Evolutionary conservation across 1,284 basidiomycete genomes (phyloP), one percentile per base, ranked within the genome.

Genomic region (Leccinum griseonigrum): DNA sequence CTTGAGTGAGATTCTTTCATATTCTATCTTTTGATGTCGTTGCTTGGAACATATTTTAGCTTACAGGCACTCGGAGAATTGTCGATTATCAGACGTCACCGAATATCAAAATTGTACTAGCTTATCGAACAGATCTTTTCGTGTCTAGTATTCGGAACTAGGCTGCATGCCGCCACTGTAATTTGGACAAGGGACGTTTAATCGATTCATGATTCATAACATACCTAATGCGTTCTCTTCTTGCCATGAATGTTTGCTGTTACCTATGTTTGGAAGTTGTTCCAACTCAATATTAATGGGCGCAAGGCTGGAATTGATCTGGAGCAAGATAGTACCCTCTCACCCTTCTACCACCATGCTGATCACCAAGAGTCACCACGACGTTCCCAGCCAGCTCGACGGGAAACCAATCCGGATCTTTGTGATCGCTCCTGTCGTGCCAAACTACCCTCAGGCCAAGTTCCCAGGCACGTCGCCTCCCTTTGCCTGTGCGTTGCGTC

Each of bases 371-470:
- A 86, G 87, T 9, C 85, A 85, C 75, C 80, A 89, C 70, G 93
- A 96, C 71, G 75, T 96, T 3, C 84, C 86, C 29, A 87, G 89
- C 48, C 85, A 83, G 60, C 83, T 90, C 63, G 83, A 87, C 65
- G 85, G 85, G 6, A 82, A 82, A 9, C 86, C 88, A 1, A 90
- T 95, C 66, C 82, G 93, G 63, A 87, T 97, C 62, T 91, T 86
- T 68, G 80, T 94, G 48, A 86, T 94, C 64, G 81, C 87, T 11
- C 92, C 92, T 26, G 80, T 77, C 53, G 72, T 91, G 16, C 83
- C 86, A 14, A 80, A 84, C 50, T 92, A 94, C 70, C 92, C 92
- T 0, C 81, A 91, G 56, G 92, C 91, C 28, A 91, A 87, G 73
- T 94, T 93, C 73, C 92, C 92, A 69, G 90, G 89, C 85, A 68